phyloP scores from a whole-genome alignment of 345 rosid species.

The Melaleuca quinquenervia region DNA sequence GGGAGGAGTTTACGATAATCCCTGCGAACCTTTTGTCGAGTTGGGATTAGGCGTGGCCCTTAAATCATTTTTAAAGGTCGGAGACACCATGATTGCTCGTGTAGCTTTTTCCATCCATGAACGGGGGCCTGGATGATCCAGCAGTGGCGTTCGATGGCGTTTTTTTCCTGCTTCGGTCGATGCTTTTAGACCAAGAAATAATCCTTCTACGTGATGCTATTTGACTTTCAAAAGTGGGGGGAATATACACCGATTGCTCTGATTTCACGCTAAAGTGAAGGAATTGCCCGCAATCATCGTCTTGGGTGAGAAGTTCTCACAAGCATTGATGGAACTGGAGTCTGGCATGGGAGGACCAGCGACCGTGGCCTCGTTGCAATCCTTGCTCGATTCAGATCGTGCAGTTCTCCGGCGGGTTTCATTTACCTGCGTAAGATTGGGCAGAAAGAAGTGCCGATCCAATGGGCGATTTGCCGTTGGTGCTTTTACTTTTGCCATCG shows the following conservation, averaged over 20 bases:
- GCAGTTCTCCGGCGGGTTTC: fast-evolving
- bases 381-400: not conserved
- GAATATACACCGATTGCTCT: not conserved
- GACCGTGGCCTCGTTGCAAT: not conserved
- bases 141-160: not conserved
- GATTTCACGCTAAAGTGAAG: not conserved
- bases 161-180: not conserved
- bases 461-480: no score
- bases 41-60: not conserved
- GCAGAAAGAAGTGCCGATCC: not conserved
- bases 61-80: not conserved
- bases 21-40: not conserved
- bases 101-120: not conserved
- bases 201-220: not conserved
- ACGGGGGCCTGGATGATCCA: not conserved
- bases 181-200: not conserved
- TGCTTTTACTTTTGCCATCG: no score
- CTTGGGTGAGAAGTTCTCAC: not conserved
- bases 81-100: not conserved
- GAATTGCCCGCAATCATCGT: not conserved
- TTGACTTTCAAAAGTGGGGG: not conserved
- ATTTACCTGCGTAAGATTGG: not conserved
- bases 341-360: not conserved
- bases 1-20: not conserved
- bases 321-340: not conserved